A percentile compares a stretch with the other conserved stretches of the same genome.
Evolutionary conservation across 306 rosid genomes (phyloP).

Genomic region (Hippophae gyantsensis): DNA sequence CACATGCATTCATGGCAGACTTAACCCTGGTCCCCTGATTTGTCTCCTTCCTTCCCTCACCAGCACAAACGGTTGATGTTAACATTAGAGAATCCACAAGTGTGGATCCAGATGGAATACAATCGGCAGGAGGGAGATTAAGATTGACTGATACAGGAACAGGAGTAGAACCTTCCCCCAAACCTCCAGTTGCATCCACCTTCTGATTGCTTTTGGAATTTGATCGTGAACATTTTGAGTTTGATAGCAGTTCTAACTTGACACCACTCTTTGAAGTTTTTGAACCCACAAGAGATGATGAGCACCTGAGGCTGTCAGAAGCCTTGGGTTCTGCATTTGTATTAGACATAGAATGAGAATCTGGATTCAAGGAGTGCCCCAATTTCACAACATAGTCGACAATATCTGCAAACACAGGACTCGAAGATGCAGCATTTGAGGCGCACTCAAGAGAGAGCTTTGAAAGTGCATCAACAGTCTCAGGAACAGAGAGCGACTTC

Average conservation of each 20-base stretch:
- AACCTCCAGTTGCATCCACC: conserved; percentile 14
- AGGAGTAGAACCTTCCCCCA: conserved; percentile 8
- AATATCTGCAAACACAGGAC: conserved; percentile 34
- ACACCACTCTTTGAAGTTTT: conserved; percentile 15
- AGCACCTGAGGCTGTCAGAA: conserved; percentile 13
- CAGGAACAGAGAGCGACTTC: conserved; percentile 46
- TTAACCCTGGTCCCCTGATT: conserved; percentile 13
- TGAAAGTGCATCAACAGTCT: conserved; percentile 23
- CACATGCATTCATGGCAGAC: not conserved
- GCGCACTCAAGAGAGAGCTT: conserved; percentile 27
- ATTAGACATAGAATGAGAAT: conserved; percentile 22
- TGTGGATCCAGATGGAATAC: conserved; percentile 15
- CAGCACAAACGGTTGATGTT: conserved; percentile 20
- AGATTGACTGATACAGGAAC: conserved; percentile 38
- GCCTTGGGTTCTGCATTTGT: conserved; percentile 22
- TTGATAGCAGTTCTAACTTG: conserved; percentile 4
- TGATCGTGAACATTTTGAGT: conserved; percentile 14
- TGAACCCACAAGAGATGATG: conserved; percentile 17
- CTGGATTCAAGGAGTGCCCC: conserved; percentile 24
- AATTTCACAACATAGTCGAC: conserved; percentile 33
- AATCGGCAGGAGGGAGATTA: conserved; percentile 36
- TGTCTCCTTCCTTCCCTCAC: conserved; percentile 26
- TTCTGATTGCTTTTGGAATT: conserved; percentile 24
- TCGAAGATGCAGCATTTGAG: conserved; percentile 33
- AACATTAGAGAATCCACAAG: conserved; percentile 10